A percentile compares a stretch with the other conserved stretches of the same genome.
Conservation (phyloP, 805 yeast species). For the Saccharomycopsis schoenii region DNA sequence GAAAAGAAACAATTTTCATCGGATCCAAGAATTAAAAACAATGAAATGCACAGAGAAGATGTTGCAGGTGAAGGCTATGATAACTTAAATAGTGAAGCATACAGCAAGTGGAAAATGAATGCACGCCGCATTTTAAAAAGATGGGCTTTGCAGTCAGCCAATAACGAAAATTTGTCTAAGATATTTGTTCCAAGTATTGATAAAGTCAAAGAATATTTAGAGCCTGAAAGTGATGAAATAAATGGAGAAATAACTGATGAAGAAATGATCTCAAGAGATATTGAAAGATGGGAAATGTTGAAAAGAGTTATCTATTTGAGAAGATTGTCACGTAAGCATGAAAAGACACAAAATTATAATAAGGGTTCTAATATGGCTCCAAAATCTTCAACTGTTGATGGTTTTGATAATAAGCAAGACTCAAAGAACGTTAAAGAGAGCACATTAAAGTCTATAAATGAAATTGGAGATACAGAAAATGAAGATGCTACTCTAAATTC, state of each 20-base stretch:
- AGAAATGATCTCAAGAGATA: slow-evolving; percentile 34
- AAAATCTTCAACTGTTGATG: neutral
- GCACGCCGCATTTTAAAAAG: slow-evolving; percentile 46
- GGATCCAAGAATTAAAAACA: slow-evolving; percentile 72
- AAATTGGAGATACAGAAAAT: neutral
- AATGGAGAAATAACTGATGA: slow-evolving; percentile 26
- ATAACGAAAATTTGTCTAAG: slow-evolving; percentile 20
- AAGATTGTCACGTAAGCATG: slow-evolving; percentile 45
- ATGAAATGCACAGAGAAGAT: slow-evolving; percentile 54
- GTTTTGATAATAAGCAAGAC: neutral
- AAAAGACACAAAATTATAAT: slow-evolving; percentile 20
- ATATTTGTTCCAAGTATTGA: slow-evolving; percentile 46
- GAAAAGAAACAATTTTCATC: slow-evolving; percentile 73
- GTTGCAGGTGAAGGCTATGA: slow-evolving; percentile 73
- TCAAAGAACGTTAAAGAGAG: neutral
- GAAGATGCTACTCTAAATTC: neutral
- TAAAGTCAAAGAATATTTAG: slow-evolving; percentile 47
- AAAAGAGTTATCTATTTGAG: slow-evolving; percentile 65
- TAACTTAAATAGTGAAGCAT: slow-evolving; percentile 37
- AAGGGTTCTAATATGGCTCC: neutral
- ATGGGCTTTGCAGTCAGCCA: slow-evolving; percentile 41
- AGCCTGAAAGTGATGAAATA: slow-evolving; percentile 28
- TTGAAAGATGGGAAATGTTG: slow-evolving; percentile 60
- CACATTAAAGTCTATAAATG: neutral
- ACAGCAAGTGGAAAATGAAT: slow-evolving; percentile 39